Base-by-base conservation (phyloP, 305 asterid genomes). In the Andrographis paniculata region DNA sequence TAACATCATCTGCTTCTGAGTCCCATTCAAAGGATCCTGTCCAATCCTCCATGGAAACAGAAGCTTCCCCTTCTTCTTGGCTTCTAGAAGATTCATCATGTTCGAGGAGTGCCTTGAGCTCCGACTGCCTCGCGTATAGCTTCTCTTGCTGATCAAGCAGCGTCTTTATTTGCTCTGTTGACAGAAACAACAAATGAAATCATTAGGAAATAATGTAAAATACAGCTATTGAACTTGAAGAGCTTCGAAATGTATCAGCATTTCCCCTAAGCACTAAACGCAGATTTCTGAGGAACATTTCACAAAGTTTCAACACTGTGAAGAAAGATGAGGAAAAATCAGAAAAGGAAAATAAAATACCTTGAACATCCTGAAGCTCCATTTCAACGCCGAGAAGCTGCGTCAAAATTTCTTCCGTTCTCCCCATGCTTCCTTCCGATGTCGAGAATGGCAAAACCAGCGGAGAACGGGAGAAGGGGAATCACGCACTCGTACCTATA, bases 321-420 rank as follows among this genome's bases (percentile, higher is more conserved):
- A 40, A 9, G n/a, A 14, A 1, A 22, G 9, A 30, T 4, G 22
- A 14, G 19, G 28, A 6, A 4, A 40, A 21, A 37, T 51, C 17
- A 3, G 48, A 53, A 67, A 13, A 14, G 2, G 31, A 48, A 52
- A n/a, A n/a, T n/a, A n/a, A 13, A 36, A 47, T 46, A 75, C 97
- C 94, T 70, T 85, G 93, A 57, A 89, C 86, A 49, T 82, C 95
- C 53, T 70, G 77, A 49, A 85, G 85, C 70, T 89, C 95, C 61
- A 70, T 71, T 61, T 89, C 95, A 27, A 89, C 82, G 54, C 73
- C 80, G 42, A 78, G 77, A 49, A 85, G 94, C 72, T 89, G 93
- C 71, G 80, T 68, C 28, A 82, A 56, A 17, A 82, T 63, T 51
- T 76, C 91, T 62, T 78, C 91, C 9, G 79, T 67, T 14, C 61